Evolutionary conservation across 1,139 yeast genomes (phyloP).

Genomic region (Yamadazyma oceani): DNA sequence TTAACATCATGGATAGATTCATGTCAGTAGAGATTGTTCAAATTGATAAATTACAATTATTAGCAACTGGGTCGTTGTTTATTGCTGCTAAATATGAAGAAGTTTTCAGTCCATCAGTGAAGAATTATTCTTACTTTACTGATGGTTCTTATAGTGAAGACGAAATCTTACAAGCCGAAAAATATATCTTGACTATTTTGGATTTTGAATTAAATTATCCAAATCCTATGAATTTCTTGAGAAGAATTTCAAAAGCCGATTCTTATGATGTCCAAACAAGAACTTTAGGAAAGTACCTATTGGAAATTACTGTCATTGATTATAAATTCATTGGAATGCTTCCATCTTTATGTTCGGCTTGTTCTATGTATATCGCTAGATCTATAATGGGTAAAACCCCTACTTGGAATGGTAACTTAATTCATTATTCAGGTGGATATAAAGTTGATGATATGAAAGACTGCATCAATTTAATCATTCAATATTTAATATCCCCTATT

Average conservation of each 20-base stretch:
- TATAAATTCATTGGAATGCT: constrained; percentile 74
- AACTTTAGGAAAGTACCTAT: constrained; percentile 84
- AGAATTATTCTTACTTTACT: constrained; percentile 84
- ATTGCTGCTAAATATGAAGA: constrained; percentile 96
- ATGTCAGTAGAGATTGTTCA: constrained; percentile 79
- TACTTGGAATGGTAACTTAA: constrained; percentile 78
- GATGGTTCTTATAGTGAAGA: constrained; percentile 83
- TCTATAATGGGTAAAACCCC: constrained; percentile 71
- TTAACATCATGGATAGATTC: constrained; percentile 89
- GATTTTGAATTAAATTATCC: constrained; percentile 85
- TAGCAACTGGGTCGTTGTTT: constrained; percentile 87
- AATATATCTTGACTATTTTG: constrained; percentile 71
- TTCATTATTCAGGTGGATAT: constrained; percentile 93
- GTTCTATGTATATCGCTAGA: constrained; percentile 88
- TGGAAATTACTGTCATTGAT: constrained; percentile 81
- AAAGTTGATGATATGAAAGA: constrained; percentile 69
- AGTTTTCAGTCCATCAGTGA: constrained; percentile 86
- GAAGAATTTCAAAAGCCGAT: constrained; percentile 93
- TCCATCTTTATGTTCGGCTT: constrained; percentile 87
- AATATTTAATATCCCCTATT: constrained; percentile 80
- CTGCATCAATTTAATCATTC: constrained; percentile 71
- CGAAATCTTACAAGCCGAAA: constrained; percentile 86
- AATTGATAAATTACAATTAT: constrained; percentile 79
- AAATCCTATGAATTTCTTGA: constrained; percentile 89
- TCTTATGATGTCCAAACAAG: constrained; percentile 91